Conservation (phyloP, 1,284 basidiomycete genomes). For the Grifola frondosa region DNA sequence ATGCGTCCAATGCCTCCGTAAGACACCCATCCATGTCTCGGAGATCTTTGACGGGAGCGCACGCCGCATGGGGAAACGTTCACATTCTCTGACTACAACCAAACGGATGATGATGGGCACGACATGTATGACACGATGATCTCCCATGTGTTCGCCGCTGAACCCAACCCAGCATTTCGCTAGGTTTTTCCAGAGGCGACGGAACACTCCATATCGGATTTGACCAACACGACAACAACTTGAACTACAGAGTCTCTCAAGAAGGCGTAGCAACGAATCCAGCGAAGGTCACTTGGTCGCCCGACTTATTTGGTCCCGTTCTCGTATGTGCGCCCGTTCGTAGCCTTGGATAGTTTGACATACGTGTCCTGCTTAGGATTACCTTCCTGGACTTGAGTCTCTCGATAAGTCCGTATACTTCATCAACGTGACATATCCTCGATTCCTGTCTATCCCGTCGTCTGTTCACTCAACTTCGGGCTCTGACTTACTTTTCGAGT, state of each 20-base stretch:
- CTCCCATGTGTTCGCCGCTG: no score
- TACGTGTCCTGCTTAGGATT: slow-evolving; percentile 26
- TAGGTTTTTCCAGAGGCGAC: slow-evolving; percentile 42
- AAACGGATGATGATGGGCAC: slow-evolving; percentile 44
- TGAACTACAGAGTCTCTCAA: slow-evolving; percentile 40
- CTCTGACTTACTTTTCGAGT: slow-evolving; percentile 38
- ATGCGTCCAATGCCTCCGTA: slow-evolving; percentile 33
- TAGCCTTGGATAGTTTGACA: background rate
- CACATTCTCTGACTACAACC: slow-evolving; percentile 39
- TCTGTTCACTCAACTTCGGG: slow-evolving; percentile 6
- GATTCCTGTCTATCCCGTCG: slow-evolving; percentile 34
- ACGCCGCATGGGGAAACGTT: slow-evolving; percentile 36
- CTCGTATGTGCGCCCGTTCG: slow-evolving; percentile 15
- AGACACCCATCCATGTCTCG: slow-evolving; percentile 36
- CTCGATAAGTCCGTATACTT: slow-evolving; percentile 37
- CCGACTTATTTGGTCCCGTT: slow-evolving; percentile 28
- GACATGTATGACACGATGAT: slow-evolving; percentile 30
- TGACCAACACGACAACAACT: slow-evolving; percentile 43
- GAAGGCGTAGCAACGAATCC: slow-evolving; percentile 35
- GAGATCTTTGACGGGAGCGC: slow-evolving; percentile 22
- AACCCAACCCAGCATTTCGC: slow-evolving; percentile 32
- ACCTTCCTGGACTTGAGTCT: slow-evolving; percentile 37
- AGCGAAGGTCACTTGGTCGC: slow-evolving; percentile 24
- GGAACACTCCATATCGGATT: slow-evolving; percentile 43
- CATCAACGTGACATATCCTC: slow-evolving; percentile 43